Conservation (phyloP, 129 eudicot species). For the Chrysanthemum lavandulifolium region DNA sequence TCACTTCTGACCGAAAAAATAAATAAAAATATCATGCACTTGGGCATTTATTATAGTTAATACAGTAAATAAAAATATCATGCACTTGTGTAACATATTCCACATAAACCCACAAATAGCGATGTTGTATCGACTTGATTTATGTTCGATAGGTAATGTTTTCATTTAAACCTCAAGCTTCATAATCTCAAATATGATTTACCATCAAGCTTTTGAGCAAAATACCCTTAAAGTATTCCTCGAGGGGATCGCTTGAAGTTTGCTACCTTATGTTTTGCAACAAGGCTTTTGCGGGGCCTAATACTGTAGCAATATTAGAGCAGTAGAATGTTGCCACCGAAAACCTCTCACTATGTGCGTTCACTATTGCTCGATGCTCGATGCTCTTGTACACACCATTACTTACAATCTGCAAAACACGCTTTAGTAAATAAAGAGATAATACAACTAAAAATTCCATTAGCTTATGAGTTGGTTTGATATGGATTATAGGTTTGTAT, state of each 20-base stretch:
- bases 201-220: slow-evolving; percentile 53
- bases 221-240: slow-evolving; percentile 44
- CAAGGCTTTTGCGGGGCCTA: slow-evolving; percentile 69
- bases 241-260: slow-evolving; percentile 39
- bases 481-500: too few relatives aligned
- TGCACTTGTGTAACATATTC: too few relatives aligned
- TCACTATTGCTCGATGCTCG: slow-evolving; percentile 64
- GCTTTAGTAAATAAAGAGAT: not conserved
- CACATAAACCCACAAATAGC: too few relatives aligned
- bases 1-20: too few relatives aligned
- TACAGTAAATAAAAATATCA: too few relatives aligned
- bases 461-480: not conserved
- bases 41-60: too few relatives aligned
- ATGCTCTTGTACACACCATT: slow-evolving; percentile 67
- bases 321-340: slow-evolving; percentile 63
- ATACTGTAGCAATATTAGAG: slow-evolving; percentile 36
- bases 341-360: slow-evolving; percentile 45
- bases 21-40: too few relatives aligned
- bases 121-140: too few relatives aligned
- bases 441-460: too few relatives aligned
- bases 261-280: slow-evolving; percentile 40
- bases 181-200: slow-evolving; percentile 59
- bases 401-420: slow-evolving; percentile 46
- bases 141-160: not conserved
- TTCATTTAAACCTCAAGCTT: slow-evolving; percentile 15